phyloP scores from a whole-genome alignment of 495 filamentous ascomycete genomes.

The Penicillium herquei region DNA sequence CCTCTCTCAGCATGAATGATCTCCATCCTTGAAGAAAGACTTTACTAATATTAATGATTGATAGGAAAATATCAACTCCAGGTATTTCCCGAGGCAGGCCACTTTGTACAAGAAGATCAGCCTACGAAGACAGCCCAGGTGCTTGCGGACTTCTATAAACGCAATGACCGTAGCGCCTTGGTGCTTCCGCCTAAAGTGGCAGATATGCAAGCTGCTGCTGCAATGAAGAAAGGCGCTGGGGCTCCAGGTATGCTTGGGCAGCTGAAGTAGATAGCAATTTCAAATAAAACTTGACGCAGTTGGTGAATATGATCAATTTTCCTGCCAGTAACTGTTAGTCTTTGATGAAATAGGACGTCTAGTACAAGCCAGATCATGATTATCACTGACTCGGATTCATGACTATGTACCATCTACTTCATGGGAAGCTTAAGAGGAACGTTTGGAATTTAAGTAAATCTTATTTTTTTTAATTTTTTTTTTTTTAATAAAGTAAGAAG shows the following conservation, averaged over 20 bases:
- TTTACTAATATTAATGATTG: not conserved
- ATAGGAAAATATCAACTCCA: slow-evolving; percentile 92
- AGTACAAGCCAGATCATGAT: too few species aligned
- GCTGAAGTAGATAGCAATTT: slow-evolving; percentile 3
- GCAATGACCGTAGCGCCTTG: slow-evolving; percentile 81
- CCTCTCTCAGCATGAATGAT: not conserved
- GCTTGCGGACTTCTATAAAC: slow-evolving; percentile 83
- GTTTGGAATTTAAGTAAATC: too few species aligned
- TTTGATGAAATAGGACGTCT: too few species aligned
- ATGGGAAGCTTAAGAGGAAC: too few species aligned
- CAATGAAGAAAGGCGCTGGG: slow-evolving; percentile 40
- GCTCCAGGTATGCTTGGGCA: not conserved
- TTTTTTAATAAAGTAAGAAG: too few species aligned
- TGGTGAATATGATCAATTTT: too few species aligned
- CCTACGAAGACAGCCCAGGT: slow-evolving; percentile 81
- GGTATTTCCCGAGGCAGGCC: slow-evolving; percentile 91
- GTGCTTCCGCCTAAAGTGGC: slow-evolving; percentile 89
- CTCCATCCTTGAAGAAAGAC: not conserved
- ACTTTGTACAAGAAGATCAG: slow-evolving; percentile 95
- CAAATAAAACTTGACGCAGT: too few species aligned
- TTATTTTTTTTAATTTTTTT: too few species aligned
- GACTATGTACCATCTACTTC: too few species aligned
- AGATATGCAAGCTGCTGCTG: slow-evolving; percentile 51
- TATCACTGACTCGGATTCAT: too few species aligned
- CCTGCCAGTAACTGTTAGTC: too few species aligned